Evolutionary conservation across 1,139 yeast species (phyloP).

Genomic region (Yamadazyma trypodendri): DNA sequence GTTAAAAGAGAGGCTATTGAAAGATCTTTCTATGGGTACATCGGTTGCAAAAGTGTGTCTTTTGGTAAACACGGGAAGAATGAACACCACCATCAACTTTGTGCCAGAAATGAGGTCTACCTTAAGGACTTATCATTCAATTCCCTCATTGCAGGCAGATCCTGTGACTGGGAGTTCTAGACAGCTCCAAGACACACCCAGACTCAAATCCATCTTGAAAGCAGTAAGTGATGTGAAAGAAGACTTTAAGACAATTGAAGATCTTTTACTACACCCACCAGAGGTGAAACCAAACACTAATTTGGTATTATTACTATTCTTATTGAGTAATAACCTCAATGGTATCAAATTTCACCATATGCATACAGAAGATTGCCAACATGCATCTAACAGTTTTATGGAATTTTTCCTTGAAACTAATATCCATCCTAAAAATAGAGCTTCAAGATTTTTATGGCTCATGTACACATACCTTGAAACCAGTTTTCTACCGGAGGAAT

Average conservation of each 20-base stretch:
- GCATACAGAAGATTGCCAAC: conserved; percentile 17
- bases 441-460: conserved; percentile 78
- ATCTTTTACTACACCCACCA: conserved; percentile 38
- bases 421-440: conserved; percentile 61
- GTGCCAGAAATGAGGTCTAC: conserved; percentile 97
- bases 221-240: conserved; percentile 60
- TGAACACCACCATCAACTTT: conserved; percentile 93
- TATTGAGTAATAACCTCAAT: conserved; percentile 64
- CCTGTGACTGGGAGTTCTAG: conserved; percentile 54
- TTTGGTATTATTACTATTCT: conserved; percentile 72
- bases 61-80: conserved; percentile 86
- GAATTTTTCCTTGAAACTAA: conserved; percentile 61
- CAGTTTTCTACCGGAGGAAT: conserved; percentile 50
- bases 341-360: conserved; percentile 36
- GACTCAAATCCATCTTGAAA: conserved; percentile 84
- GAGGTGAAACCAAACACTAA: conserved; percentile 46
- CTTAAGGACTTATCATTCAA: conserved; percentile 86
- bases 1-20: conserved; percentile 69
- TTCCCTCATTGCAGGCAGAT: conserved; percentile 81
- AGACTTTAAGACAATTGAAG: conserved; percentile 44
- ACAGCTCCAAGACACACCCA: conserved; percentile 91
- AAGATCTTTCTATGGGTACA: conserved; percentile 61
- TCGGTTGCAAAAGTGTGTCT: conserved; percentile 82
- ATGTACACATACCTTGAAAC: conserved; percentile 80
- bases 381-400: conserved; percentile 43